A percentile compares a stretch with the other conserved stretches of the same genome.
Conservation (phyloP, 768 basidiomycete species). For the Tricholoma saponaceum region DNA sequence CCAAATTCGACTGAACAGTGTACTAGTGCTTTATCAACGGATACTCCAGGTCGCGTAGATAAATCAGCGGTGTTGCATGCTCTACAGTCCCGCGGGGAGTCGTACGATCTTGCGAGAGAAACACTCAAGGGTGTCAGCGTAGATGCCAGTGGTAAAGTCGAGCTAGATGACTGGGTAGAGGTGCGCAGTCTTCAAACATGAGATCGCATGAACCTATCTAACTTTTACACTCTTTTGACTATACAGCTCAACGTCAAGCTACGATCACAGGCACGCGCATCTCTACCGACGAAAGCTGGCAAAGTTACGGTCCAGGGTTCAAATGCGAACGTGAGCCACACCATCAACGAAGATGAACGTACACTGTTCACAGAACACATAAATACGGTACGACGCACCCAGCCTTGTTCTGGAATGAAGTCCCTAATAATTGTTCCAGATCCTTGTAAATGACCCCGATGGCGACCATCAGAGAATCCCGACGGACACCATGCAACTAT, state of each 20-base stretch:
- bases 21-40: conserved; percentile 65
- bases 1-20: conserved; percentile 10
- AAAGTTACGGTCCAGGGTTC: conserved; percentile 94
- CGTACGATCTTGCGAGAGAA: conserved; percentile 86
- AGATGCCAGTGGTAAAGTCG: conserved; percentile 93
- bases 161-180: conserved; percentile 98
- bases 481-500: conserved; percentile 96
- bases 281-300: conserved; percentile 65
- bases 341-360: conserved; percentile 95
- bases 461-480: conserved; percentile 84
- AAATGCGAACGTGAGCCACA: conserved; percentile 93
- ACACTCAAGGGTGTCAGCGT: conserved; percentile 92
- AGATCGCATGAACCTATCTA: conserved; percentile 3
- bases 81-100: conserved; percentile 76
- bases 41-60: conserved; percentile 78
- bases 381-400: conserved; percentile 66
- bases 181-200: conserved; percentile 37
- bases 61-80: conserved; percentile 79
- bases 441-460: conserved; percentile 88
- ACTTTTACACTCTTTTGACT: not conserved
- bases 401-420: not conserved
- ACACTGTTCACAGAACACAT: conserved; percentile 98
- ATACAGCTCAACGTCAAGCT: conserved; percentile 79
- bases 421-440: conserved; percentile 42
- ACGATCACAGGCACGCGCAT: conserved; percentile 42